Base-by-base conservation (phyloP, 2,329 filamentous ascomycete genomes). In the Diaporthe citriasiana region DNA sequence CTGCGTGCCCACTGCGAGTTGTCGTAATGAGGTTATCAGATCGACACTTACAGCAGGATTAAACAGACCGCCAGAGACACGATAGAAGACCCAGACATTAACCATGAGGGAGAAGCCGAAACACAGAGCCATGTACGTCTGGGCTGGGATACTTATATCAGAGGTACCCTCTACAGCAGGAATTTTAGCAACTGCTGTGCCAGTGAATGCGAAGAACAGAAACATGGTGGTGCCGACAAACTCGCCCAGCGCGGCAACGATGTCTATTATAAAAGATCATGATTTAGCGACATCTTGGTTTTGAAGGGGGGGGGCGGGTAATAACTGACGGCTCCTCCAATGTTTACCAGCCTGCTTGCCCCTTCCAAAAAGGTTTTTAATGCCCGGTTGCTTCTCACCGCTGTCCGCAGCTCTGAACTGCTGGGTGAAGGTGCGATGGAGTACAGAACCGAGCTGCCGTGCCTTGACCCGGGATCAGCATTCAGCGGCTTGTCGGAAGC, bases 51-150 rank as follows among this genome's bases (percentile, higher is more conserved):
- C 60, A 38, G 79, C 82, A 19, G 83, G 84, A 51, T 85, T 85
- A 66, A 85, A 85, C 40, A 83, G 71, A 0, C 83, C 84, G 3
- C 83, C 83, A 55, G 83, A 86, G 56, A 89, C 83, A 22, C 86
- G 81, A 74, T 85, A 89, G 78, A 88, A 88, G 1, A 85, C 81
- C 86, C 86, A 88, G 0, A 85, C 86, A 51, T 86, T 87, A 50
- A 86, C 84, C 30, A 85, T 82, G 50, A 88, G 79, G 42, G 83
- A 84, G 73, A 87, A 81, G 0, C 85, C 85, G 74, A 86, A 87
- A 13, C 78, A 80, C 10, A 86, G 76, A 7, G 83, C 79, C 38
- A 86, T 82, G 72, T 84, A 86, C 5, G 86, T 73, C 30, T 73
- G 40, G 12, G 71, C 68, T 19, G 70, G 30, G 13, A 71, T 72